Base-by-base conservation (phyloP, 1,284 basidiomycete species). In the Pholiota adiposa region DNA sequence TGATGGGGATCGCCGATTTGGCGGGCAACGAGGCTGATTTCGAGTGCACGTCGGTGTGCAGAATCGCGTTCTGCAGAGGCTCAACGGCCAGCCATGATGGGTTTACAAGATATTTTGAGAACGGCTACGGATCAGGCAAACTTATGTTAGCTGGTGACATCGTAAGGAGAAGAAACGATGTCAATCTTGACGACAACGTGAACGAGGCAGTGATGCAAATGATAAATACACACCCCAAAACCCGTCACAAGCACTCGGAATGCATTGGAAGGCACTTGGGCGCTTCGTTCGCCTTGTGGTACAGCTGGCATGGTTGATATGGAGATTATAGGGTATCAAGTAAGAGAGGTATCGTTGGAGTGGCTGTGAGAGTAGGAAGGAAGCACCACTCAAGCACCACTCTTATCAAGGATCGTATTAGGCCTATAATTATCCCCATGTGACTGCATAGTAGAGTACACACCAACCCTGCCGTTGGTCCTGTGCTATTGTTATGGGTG, bases 41-140 rank as follows among this genome's bases (percentile, higher is more conserved):
- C 7, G 60, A 33, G 34, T 60, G 58, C 12, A 65, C 49, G 33
- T 66, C 61, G 4, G 68, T 69, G 14, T 63, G 48, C 2, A 88
- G 71, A 60, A 82, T 63, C 48, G 75, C 71, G 65, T 87, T 83
- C 69, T 88, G 82, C 27, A 88, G 75, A 14, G 83, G 77, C 57
- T 80, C 73, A 21, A 86, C 83, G 34, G 86, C 85, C 8, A 85
- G 74, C 86, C 87, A 88, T 25, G 86, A 86, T 1, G 87, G 86
- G 66, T 88, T 88, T 65, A 79, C 77, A 38, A 75, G 69, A 66
- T 83, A 81, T 36, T 81, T 79, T 55, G 75, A 70, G 70, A 87
- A 86, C 19, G 86, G 85, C 86, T 88, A 64, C 58, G 50, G 40
- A 38, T n/a, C 41, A 41, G 38, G 40, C 21, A 38, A 56, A 19